Evolutionary conservation across 2,329 filamentous ascomycete genomes (phyloP).

Genomic region (Plenodomus biglobosus): DNA sequence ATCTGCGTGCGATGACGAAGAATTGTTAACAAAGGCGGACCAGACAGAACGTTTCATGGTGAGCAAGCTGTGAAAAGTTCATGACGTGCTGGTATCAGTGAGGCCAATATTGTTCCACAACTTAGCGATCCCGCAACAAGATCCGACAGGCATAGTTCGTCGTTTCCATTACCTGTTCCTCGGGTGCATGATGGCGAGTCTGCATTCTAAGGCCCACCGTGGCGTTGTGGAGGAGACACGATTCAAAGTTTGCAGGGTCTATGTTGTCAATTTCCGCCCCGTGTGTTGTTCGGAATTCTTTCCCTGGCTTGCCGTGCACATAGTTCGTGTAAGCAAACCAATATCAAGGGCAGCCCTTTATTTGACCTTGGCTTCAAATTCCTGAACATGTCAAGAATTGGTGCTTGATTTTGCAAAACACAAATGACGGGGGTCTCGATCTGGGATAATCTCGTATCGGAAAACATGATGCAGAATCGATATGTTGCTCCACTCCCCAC

Average conservation of each 20-base stretch:
- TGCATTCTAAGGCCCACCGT: constrained; percentile 7
- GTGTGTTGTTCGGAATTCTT: constrained; percentile 18
- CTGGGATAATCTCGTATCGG: constrained; percentile 14
- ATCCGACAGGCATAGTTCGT: constrained; percentile 14
- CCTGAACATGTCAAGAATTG: background rate
- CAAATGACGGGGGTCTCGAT: background rate
- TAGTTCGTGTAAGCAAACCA: constrained; percentile 11
- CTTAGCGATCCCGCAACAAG: constrained; percentile 1
- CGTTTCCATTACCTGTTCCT: constrained; percentile 33
- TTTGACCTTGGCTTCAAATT: background rate
- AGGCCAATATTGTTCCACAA: constrained; percentile 32
- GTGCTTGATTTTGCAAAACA: background rate
- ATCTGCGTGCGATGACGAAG: constrained; percentile 3
- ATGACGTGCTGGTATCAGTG: constrained; percentile 21
- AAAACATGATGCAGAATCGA: constrained; percentile 14
- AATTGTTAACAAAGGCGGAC: constrained; percentile 17
- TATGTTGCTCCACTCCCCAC: background rate
- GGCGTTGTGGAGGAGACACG: constrained; percentile 5
- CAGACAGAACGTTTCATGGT: constrained; percentile 6
- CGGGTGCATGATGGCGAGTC: constrained; percentile 12
- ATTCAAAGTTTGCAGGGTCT: constrained; percentile 21
- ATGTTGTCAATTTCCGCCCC: constrained; percentile 12
- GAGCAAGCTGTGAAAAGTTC: constrained; percentile 9
- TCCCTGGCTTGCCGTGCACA: constrained; percentile 25
- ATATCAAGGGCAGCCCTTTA: background rate